Evolutionary conservation across 352 stramenopile species (phyloP), one percentile per base, ranked within the genome.

Genomic region (Phytophthora foliorum): DNA sequence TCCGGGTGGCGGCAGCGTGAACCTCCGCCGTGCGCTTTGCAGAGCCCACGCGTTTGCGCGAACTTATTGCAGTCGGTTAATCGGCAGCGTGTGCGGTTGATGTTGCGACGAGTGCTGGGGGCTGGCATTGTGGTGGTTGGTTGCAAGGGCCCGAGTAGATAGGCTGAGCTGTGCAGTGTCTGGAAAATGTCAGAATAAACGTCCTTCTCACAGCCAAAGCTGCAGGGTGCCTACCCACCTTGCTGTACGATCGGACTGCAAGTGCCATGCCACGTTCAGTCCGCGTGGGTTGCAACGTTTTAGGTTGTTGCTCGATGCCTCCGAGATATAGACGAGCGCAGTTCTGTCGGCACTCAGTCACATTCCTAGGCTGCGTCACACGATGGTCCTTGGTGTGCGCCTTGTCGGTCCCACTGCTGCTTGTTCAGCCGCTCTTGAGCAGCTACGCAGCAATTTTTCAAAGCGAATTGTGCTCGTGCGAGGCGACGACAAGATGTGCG

Each of bases 21-120:
- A 62, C 88, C 86, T 39, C 88, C 88, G 49, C 89, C 89, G 54
- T 96, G 89, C 10, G 88, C 89, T 57, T 94, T 94, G 64, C 84
- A 94, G n/a, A 91, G 79, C 1, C 84, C 86, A 25, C 82, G 69
- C 13, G 84, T 93, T 63, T 94, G 86, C 11, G 84, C 87, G 65
- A 93, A 94, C 65, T 94, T 94, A 57, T 89, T 80, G 66, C 84
- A 94, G 11, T 78, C 76, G 9, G 74, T 65, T 25, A 89, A 69
- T 24, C 90, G 84, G 53, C 87, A 94, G 6, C 86, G 78, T 9
- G 83, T 82, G 46, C 87, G 87, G 72, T 83, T 91, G 51, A 21
- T 65, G 41, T 74, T 89, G 74, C 81, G 78, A 60, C 79, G 73
- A 53, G 70, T 74, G 59, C 6, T 70, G 42, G 59, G 11, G 24